A percentile compares a stretch with the other conserved stretches of the same genome.
Conservation (phyloP, 805 yeast species). For the Ogataea nonfermentans region DNA sequence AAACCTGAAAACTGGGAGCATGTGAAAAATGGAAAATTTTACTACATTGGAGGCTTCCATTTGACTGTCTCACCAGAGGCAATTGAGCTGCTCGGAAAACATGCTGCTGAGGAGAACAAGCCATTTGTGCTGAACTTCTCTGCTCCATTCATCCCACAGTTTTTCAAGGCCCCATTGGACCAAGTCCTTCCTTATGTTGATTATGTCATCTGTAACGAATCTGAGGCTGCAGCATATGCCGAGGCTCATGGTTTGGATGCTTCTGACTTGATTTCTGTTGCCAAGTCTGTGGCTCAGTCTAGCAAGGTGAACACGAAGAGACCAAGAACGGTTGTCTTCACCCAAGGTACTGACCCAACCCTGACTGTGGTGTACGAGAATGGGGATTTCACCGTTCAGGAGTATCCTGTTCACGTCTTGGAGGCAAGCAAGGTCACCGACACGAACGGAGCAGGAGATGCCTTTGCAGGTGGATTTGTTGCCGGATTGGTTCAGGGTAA, state of each 20-base stretch:
- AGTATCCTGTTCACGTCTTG: slow-evolving; percentile 70
- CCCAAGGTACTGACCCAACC: slow-evolving; percentile 94
- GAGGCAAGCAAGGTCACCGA: slow-evolving; percentile 69
- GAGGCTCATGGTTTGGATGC: slow-evolving; percentile 70
- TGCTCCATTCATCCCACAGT: slow-evolving; percentile 95
- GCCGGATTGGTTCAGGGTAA: slow-evolving; percentile 83
- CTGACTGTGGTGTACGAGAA: slow-evolving; percentile 61
- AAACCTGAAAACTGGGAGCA: slow-evolving; percentile 85
- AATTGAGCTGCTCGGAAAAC: slow-evolving; percentile 82
- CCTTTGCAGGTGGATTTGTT: slow-evolving; percentile 94
- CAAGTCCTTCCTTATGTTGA: slow-evolving; percentile 82
- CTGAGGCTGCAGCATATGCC: slow-evolving; percentile 94
- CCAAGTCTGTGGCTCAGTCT: slow-evolving; percentile 73
- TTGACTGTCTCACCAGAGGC: slow-evolving; percentile 97
- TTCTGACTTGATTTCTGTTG: slow-evolving; percentile 69
- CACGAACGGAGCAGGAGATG: slow-evolving; percentile 99
- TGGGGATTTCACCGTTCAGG: slow-evolving; percentile 46
- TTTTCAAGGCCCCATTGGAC: slow-evolving; percentile 90
- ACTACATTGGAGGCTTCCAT: slow-evolving; percentile 98
- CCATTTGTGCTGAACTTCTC: slow-evolving; percentile 78
- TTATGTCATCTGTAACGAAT: slow-evolving; percentile 89
- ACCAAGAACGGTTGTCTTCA: slow-evolving; percentile 86
- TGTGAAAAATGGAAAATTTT: slow-evolving; percentile 77
- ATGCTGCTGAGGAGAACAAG: slow-evolving; percentile 52
- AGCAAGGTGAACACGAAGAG: slow-evolving; percentile 69